Evolutionary conservation across 352 stramenopile species (phyloP).

Genomic region (Phytophthora macrochlamydospora): DNA sequence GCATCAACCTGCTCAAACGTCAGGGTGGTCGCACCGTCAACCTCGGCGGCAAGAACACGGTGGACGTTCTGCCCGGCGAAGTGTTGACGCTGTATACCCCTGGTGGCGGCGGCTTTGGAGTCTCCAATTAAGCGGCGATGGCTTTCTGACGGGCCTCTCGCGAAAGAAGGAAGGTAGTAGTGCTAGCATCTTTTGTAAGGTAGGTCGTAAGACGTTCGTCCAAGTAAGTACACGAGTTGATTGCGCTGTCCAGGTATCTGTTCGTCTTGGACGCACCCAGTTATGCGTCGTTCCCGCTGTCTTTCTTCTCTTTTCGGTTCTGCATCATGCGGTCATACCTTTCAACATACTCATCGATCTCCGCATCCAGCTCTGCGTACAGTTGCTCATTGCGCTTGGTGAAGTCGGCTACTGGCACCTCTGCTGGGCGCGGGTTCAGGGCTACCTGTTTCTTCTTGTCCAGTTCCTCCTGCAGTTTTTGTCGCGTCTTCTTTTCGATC

Average conservation of each 20-base stretch:
- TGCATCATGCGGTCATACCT: slow-evolving; percentile 17
- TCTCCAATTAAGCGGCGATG: slow-evolving; percentile 19
- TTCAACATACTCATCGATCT: slow-evolving; percentile 71
- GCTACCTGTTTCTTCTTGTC: slow-evolving; percentile 18
- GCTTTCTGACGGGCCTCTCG: slow-evolving; percentile 17
- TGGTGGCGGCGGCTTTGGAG: slow-evolving; percentile 95
- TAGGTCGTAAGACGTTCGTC: not conserved
- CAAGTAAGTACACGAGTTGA: slow-evolving; percentile 8
- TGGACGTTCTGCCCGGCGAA: slow-evolving; percentile 92
- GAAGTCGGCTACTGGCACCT: slow-evolving; percentile 34
- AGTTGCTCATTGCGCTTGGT: slow-evolving; percentile 58
- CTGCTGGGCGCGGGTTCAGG: slow-evolving; percentile 11
- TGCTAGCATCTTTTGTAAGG: not conserved
- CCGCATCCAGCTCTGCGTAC: slow-evolving; percentile 57
- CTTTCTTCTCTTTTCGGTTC: slow-evolving; percentile 25
- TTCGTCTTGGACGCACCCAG: not conserved
- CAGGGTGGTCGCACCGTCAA: slow-evolving; percentile 73
- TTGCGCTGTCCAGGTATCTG: slow-evolving; percentile 8
- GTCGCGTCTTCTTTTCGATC: slow-evolving; percentile 27
- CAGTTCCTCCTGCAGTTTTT: slow-evolving; percentile 20
- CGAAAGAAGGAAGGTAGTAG: slow-evolving; percentile 9
- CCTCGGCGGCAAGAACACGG: slow-evolving; percentile 94
- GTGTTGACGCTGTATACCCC: slow-evolving; percentile 96
- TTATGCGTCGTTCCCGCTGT: slow-evolving; percentile 13
- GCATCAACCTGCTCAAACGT: slow-evolving; percentile 93